Evolutionary conservation across 2,329 filamentous ascomycete species (phyloP), one percentile per base, ranked within the genome.

Genomic region (Cercospora zeina): DNA sequence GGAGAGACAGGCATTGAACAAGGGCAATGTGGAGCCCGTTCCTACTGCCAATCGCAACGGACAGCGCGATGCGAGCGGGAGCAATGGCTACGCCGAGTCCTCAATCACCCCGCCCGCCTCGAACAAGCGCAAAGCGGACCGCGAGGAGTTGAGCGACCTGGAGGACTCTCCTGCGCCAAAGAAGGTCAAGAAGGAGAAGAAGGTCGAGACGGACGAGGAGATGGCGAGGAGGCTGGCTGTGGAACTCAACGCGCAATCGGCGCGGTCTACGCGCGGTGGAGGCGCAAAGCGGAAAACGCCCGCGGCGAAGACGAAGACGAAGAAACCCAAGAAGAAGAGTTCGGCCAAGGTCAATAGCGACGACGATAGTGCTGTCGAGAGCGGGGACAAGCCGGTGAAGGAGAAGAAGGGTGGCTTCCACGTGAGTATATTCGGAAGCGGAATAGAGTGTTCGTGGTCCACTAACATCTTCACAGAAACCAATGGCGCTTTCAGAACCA

Each of bases 361-460:
- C 59, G 91, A 96, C 70, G 91, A 96, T 69, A 93, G 89, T 70
- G 91, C 93, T 54, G 76, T 89, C 10, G 84, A 82, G 51, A 60
- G 58, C 47, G 54, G 63, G 14, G 78, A 75, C 27, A 65, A 81
- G 60, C 80, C 79, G 10, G 83, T 85, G 70, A 89, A 85, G 74
- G 86, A 85, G 65, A 87, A 89, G 68, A 96, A 93, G 72, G 90
- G 93, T 36, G 95, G 93, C 2, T 99, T 99, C 73, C 92, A 97
- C 73, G 87, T 88, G 79, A 72, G 84, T 77, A 34, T 10, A 10
- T 2, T 33, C 27, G 9, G 27, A 19, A 14, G 49, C 30, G 5
- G 30, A 16, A 30, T 24, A 2, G 30, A 31, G 14, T 16, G 13
- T 19, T 19, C 14, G 19, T n/a, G 14, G 31, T 13, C 7, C 30